Conservation (phyloP, 768 basidiomycete species). For the Podaxis sp. region DNA sequence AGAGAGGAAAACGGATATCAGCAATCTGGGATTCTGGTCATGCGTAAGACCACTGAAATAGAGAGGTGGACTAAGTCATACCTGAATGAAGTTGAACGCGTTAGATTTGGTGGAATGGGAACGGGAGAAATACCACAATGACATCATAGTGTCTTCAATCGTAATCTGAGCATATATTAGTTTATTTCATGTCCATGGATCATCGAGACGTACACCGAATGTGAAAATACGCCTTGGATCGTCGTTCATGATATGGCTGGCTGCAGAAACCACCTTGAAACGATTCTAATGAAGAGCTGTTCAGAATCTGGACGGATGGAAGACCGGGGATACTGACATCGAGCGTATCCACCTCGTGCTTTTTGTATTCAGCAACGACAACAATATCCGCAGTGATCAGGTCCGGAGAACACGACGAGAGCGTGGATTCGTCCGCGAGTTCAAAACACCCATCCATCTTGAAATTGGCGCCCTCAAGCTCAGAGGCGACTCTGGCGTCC, state of each 20-base stretch:
- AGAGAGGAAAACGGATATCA: not conserved
- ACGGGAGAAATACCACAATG: slow-evolving; percentile 11
- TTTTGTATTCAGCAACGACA: not conserved
- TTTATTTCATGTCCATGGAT: not conserved
- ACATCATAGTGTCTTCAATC: slow-evolving; percentile 4
- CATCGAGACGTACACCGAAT: slow-evolving; percentile 14
- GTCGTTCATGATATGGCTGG: slow-evolving; percentile 20
- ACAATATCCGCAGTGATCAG: not conserved
- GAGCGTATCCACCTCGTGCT: not conserved
- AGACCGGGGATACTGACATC: not conserved
- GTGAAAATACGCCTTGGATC: slow-evolving; percentile 19
- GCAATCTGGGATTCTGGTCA: not conserved
- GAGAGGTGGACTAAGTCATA: not conserved
- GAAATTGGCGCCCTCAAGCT: not conserved
- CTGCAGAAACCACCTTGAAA: not conserved
- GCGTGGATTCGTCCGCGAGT: not conserved
- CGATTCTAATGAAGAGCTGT: slow-evolving; percentile 5
- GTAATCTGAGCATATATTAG: not conserved
- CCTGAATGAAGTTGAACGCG: slow-evolving; percentile 1
- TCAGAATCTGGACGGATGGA: not conserved
- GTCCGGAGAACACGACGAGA: not conserved
- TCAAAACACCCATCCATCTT: not conserved
- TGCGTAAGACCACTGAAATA: not conserved
- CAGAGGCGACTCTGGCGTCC: not conserved
- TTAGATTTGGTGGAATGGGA: slow-evolving; percentile 5